Conservation (phyloP, 495 filamentous ascomycete genomes). For the Podospora didyma region DNA sequence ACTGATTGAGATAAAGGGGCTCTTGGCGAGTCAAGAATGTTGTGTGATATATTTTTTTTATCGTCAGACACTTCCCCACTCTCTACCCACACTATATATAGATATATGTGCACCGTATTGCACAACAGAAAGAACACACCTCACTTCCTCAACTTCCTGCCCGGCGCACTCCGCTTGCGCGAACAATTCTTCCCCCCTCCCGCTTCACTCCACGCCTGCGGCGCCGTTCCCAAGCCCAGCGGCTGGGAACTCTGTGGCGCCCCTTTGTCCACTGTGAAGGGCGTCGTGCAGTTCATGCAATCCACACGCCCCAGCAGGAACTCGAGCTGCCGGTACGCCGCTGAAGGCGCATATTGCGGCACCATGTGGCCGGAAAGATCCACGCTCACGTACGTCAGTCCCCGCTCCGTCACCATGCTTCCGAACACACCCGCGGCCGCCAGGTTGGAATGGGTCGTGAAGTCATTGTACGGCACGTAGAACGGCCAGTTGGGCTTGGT, state of each 20-base stretch:
- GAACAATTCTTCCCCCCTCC: not conserved
- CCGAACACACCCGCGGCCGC: conserved; percentile 58
- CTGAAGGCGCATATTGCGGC: conserved; percentile 60
- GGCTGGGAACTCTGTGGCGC: conserved; percentile 17
- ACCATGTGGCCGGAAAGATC: conserved; percentile 61
- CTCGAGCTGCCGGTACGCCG: conserved; percentile 65
- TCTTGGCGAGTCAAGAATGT: too few relatives aligned
- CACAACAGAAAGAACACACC: too few relatives aligned
- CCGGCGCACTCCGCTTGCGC: not conserved
- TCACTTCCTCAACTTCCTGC: conserved; percentile 1
- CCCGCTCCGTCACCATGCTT: conserved; percentile 60
- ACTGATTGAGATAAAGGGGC: too few relatives aligned
- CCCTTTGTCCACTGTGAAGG: conserved; percentile 25
- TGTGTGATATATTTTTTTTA: too few relatives aligned
- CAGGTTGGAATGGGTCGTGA: conserved; percentile 28
- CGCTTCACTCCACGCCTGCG: conserved; percentile 25
- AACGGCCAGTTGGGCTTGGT: conserved; percentile 52
- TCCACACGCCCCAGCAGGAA: conserved; percentile 60
- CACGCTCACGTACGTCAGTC: conserved; percentile 62
- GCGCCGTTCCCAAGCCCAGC: conserved; percentile 26
- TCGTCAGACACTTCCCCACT: too few relatives aligned
- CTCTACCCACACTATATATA: too few relatives aligned
- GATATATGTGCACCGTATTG: too few relatives aligned
- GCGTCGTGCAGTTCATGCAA: conserved; percentile 26
- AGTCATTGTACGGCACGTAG: conserved; percentile 59